Evolutionary conservation across 2,329 filamentous ascomycete genomes (phyloP).

Genomic region (Aspergillus hiratsukae): DNA sequence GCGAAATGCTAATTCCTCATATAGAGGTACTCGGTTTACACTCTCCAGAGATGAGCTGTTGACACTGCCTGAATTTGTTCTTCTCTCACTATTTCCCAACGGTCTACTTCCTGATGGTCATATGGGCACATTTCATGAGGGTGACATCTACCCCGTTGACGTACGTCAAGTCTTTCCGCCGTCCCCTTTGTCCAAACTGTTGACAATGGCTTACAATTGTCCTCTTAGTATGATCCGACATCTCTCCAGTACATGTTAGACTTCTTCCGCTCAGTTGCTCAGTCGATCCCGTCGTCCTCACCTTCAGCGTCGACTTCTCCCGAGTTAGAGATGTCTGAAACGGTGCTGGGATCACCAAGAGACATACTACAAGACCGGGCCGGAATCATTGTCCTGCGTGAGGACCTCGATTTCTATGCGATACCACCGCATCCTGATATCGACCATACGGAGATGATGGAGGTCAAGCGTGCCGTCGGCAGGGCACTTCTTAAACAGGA

Average conservation of each 20-base stretch:
- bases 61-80: slow-evolving; percentile 92
- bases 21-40: slow-evolving; percentile 85
- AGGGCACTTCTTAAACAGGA: slow-evolving; percentile 81
- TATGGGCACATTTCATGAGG: slow-evolving; percentile 86
- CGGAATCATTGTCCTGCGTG: slow-evolving; percentile 92
- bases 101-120: slow-evolving; percentile 96
- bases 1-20: slow-evolving; percentile 11
- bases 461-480: slow-evolving; percentile 89
- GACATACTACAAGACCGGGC: slow-evolving; percentile 82
- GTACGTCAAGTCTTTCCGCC: slow-evolving; percentile 54
- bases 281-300: slow-evolving; percentile 73
- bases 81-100: slow-evolving; percentile 96
- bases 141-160: slow-evolving; percentile 94
- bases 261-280: slow-evolving; percentile 93
- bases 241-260: slow-evolving; percentile 99
- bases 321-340: slow-evolving; percentile 61
- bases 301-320: slow-evolving; percentile 62
- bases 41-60: slow-evolving; percentile 91
- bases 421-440: slow-evolving; percentile 87
- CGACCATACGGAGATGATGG: slow-evolving; percentile 83
- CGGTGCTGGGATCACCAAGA: slow-evolving; percentile 63
- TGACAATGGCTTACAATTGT: slow-evolving; percentile 11
- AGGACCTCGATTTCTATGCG: slow-evolving; percentile 95
- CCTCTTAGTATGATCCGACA: slow-evolving; percentile 81
- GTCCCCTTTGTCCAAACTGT: neutral